A percentile compares a stretch with the other conserved stretches of the same genome.
phyloP scores from a whole-genome alignment of 805 yeast genomes.

The Yarrowia sp. region DNA sequence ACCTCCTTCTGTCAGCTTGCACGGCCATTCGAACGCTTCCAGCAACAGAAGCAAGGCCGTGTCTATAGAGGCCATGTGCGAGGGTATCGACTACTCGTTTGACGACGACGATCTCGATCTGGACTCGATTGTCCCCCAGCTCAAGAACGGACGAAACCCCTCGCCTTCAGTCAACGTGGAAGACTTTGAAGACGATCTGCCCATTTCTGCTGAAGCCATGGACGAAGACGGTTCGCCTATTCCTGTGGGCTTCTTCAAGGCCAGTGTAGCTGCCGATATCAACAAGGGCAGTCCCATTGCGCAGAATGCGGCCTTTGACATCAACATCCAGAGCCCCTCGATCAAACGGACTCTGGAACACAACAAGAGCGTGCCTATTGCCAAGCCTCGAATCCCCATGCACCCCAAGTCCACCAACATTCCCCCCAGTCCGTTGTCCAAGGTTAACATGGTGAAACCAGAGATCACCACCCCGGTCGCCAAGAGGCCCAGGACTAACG shows the following conservation, averaged over 20 bases:
- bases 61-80: constrained; percentile 37
- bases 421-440: constrained; percentile 31
- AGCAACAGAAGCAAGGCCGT: constrained; percentile 30
- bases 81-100: constrained; percentile 32
- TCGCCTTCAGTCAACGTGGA: background rate
- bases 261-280: constrained; percentile 33
- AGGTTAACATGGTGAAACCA: constrained; percentile 4
- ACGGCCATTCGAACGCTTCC: constrained; percentile 16
- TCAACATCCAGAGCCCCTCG: constrained; percentile 33
- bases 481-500: constrained; percentile 23
- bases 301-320: constrained; percentile 16
- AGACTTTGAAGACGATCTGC: constrained; percentile 7
- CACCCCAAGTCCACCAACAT: constrained; percentile 35
- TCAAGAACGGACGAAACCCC: background rate
- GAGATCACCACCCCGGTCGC: constrained; percentile 28
- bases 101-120: constrained; percentile 28
- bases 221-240: constrained; percentile 20
- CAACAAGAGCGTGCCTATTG: constrained; percentile 10
- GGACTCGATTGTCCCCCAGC: constrained; percentile 14
- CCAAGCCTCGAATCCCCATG: constrained; percentile 21
- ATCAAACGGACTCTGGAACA: constrained; percentile 25
- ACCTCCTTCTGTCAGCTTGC: background rate
- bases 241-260: constrained; percentile 38
- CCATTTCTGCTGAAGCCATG: constrained; percentile 24
- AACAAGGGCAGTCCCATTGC: constrained; percentile 33